Conservation (phyloP, 148 eudicot species). For the Vaccinium macrocarpon region DNA sequence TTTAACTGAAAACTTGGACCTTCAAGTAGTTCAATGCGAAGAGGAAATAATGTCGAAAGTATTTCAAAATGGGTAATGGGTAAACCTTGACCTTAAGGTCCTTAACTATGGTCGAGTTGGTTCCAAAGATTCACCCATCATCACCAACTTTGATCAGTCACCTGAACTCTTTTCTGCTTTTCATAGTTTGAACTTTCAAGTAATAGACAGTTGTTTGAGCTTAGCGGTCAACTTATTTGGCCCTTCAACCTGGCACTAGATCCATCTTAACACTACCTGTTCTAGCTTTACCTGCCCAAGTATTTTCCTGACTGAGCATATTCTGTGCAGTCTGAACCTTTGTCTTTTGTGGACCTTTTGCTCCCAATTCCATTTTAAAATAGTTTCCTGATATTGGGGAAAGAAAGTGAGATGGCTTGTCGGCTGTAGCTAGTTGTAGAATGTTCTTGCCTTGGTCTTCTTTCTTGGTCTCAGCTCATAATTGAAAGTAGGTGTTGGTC, state of each 20-base stretch:
- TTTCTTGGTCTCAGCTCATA: not conserved
- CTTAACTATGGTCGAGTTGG: not conserved
- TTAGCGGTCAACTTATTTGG: not conserved
- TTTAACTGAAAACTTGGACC: slow-evolving; percentile 5
- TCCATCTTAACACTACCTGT: not conserved
- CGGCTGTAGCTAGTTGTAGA: not conserved
- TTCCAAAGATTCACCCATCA: not conserved
- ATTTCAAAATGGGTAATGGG: not conserved
- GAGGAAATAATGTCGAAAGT: not conserved
- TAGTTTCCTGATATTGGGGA: not conserved
- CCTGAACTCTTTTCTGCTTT: not conserved
- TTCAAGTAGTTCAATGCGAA: not conserved
- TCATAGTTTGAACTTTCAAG: not conserved
- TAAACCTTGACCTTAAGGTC: not conserved
- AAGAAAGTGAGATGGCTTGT: not conserved
- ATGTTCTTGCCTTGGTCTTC: not conserved
- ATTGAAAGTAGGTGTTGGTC: not conserved
- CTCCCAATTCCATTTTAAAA: not conserved
- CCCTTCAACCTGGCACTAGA: not conserved
- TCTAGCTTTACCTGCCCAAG: not conserved
- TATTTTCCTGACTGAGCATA: not conserved
- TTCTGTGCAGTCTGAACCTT: not conserved
- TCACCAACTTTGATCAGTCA: not conserved
- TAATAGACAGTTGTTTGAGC: not conserved
- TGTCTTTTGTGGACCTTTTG: not conserved